Evolutionary conservation across 257 asterid species (phyloP), one percentile per base, ranked within the genome.

Genomic region (Ehretia macrophylla): DNA sequence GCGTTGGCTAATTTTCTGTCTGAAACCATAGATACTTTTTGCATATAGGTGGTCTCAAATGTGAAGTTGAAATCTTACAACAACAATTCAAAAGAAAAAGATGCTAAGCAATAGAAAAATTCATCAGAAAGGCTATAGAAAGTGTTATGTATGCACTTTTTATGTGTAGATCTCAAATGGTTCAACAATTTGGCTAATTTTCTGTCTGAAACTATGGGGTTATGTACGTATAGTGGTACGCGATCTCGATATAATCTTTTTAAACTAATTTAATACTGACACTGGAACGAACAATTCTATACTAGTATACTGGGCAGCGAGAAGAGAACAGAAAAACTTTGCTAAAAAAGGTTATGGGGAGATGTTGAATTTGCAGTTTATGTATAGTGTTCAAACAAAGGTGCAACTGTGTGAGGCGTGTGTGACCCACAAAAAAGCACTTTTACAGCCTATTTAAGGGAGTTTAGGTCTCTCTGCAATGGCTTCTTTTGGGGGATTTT

Each of bases 361-460:
- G 5, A 40, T 70, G 51, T 51, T 62, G 59, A 62, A 22, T 51
- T 39, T 50, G 18, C 47, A 13, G 38, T 52, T 45, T 45, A 4
- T 4, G 48, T 32, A 16, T 37, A 11, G 19, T 19, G 9, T 11
- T 40, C 4, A 44, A 17, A 22, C 10, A n/a, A 11, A 20, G 22
- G 39, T 37, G 32, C 13, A 17, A 82, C 75, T 77, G 78, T 63
- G 66, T 16, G 17, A 21, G 32, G 55, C 59, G 54, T 18, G 17
- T 32, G 13, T 71, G 95, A 72, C 90, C 90, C 83, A 78, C 89
- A 51, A 10, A 40, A 35, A 45, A 62, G 83, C 83, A 82, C 92
- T 82, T 85, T 88, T 72, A 53, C 60, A 73, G 59, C 60, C 60
- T 62, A 59, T 57, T 59, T 55, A 52, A 56, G 68, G 14, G 39